Base-by-base conservation (phyloP, 768 basidiomycete genomes). In the Pholiota conissans region DNA sequence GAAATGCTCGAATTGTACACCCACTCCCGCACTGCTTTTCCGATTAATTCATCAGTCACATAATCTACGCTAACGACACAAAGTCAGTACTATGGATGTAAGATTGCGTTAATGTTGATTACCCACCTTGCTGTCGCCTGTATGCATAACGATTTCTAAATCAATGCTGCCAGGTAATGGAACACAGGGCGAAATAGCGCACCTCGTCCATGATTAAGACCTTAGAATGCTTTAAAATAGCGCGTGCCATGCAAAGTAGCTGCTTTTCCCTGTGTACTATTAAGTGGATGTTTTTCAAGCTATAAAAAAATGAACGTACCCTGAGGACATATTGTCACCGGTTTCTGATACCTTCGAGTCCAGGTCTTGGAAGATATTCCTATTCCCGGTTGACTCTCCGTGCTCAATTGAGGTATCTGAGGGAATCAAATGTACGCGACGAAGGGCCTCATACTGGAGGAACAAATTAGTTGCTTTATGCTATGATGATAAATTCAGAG, bases 131-230 rank as follows among this genome's bases (percentile, higher is more conserved):
- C 64, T 49, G 64, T 65, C 47, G 64, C 64, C 64, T 65, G 51
- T n/a, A 30, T 35, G 8, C 7, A 34, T 16, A 10, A 14, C 5
- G 18, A n/a, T n/a, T n/a, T n/a, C n/a, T n/a, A n/a, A n/a, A n/a
- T n/a, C n/a, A n/a, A n/a, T n/a, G n/a, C n/a, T n/a, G n/a, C n/a
- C n/a, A n/a, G n/a, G n/a, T n/a, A n/a, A n/a, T n/a, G n/a, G n/a
- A n/a, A n/a, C n/a, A n/a, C n/a, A n/a, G n/a, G n/a, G n/a, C n/a
- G n/a, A n/a, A n/a, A 30, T 4, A 18, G 49, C 58, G 35, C 20
- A 84, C 87, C 73, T 92, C 91, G 64, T 92, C 91, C 91, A 92
- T 91, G 60, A 93, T 79, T 32, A 93, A 67, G n/a, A 93, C 76
- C 65, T 80, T 89, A 42, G 88, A 87, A 6, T 87, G 77, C 65